Base-by-base conservation (phyloP, 2,329 filamentous ascomycete genomes). In the Microdochium trichocladiopsis region DNA sequence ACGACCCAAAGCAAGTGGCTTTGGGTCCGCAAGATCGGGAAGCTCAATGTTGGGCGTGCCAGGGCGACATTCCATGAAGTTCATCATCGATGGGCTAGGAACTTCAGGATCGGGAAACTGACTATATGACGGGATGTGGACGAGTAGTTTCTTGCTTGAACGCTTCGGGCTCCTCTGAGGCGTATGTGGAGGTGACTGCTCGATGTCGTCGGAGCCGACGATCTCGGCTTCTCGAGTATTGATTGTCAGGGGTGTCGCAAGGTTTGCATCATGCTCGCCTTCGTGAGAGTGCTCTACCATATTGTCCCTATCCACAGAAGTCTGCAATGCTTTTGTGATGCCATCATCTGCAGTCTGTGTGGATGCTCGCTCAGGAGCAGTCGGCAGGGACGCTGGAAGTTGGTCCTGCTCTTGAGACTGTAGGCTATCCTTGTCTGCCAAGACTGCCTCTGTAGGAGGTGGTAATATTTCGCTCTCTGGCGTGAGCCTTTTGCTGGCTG, bases 11-110 rank as follows among this genome's bases (percentile, higher is more conserved):
- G 69, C 62, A 54, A 68, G 67, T 58, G 64, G 72, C 58, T 67
- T 58, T 53, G 64, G 57, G 57, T 74, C 71, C 41, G 64, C 55
- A 48, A 67, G 62, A 54, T 75, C 69, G 50, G 77, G 76, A 47
- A 78, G 61, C 57, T 75, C 68, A 51, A 78, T 63, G 50, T 69
- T 72, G 48, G 79, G 78, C 31, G 76, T 79, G 14, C 68, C 63
- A 23, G 75, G 66, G 51, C 70, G 65, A 50, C 65, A 63, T 43
- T 68, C 67, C 47, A 59, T 47, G 22, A 62, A 52, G 36, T 57
- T 57, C 25, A 56, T 52, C 43, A 60, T 53, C 25, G 54, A 51
- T 51, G 59, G 50, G 60, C 59, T 52, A 57, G 51, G 48, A 50
- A 56, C 33, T 37, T 41, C 36, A 6, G 36, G 36, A 18, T 41